phyloP scores from a whole-genome alignment of 2,329 filamentous ascomycete genomes.

The Colletotrichum sp. region DNA sequence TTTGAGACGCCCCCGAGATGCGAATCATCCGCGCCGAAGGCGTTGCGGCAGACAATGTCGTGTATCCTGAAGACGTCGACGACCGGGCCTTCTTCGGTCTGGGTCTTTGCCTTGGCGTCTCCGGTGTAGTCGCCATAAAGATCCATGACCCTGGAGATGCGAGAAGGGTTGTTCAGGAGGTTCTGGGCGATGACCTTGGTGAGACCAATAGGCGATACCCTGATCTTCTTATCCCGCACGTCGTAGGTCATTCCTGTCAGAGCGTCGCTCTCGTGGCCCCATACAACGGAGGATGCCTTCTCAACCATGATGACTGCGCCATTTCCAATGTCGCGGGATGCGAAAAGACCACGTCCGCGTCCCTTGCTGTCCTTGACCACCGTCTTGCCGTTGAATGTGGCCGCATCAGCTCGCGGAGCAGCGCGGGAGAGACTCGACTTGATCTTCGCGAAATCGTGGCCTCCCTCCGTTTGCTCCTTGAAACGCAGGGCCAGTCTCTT shows the following conservation, averaged over 20 bases:
- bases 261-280: constrained; percentile 32
- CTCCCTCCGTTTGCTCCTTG: constrained; percentile 25
- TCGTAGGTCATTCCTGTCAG: constrained; percentile 36
- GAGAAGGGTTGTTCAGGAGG: constrained; percentile 31
- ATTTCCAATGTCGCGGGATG: constrained; percentile 35
- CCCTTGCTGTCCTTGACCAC: constrained; percentile 28
- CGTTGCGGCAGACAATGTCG: constrained; percentile 36
- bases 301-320: constrained; percentile 37
- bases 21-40: constrained; percentile 34
- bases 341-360: constrained; percentile 41
- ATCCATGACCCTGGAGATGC: constrained; percentile 22
- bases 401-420: constrained; percentile 33
- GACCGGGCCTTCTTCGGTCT: constrained; percentile 26
- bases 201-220: constrained; percentile 33
- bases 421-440: constrained; percentile 25
- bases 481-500: constrained; percentile 25
- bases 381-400: constrained; percentile 30
- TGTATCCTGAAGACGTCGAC: constrained; percentile 37
- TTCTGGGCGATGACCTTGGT: constrained; percentile 31
- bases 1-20: constrained; percentile 30
- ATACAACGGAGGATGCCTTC: constrained; percentile 35
- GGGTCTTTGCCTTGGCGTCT: background rate
- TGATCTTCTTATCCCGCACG: constrained; percentile 29
- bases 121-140: constrained; percentile 33
- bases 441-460: constrained; percentile 27